phyloP scores from a whole-genome alignment of 768 basidiomycete species.

The Tephrocybe sp. region DNA sequence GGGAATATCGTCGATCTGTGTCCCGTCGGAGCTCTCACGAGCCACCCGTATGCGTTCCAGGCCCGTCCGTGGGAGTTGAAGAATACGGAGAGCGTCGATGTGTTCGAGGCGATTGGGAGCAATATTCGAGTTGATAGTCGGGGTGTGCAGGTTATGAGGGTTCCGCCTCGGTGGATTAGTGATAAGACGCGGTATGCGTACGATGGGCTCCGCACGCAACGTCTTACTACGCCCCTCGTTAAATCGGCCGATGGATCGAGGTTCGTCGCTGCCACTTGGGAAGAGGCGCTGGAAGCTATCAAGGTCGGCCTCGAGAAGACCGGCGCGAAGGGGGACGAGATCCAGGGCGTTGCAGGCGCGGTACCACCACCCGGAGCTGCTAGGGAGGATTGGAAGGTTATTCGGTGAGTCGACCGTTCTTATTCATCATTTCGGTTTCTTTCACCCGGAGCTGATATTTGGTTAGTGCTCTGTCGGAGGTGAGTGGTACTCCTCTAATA shows the following conservation, averaged over 20 bases:
- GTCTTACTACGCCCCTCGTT: slow-evolving; percentile 87
- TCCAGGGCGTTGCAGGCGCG: no score
- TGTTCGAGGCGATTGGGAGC: slow-evolving; percentile 91
- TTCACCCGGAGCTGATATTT: background rate
- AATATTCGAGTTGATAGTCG: slow-evolving; percentile 97
- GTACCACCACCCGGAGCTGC: slow-evolving; percentile 94
- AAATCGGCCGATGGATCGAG: slow-evolving; percentile 75
- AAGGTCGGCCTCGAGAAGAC: slow-evolving; percentile 73
- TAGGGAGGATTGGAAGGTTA: slow-evolving; percentile 98
- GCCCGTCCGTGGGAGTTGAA: slow-evolving; percentile 98
- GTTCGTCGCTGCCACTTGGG: slow-evolving; percentile 89
- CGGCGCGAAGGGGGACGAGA: slow-evolving; percentile 80
- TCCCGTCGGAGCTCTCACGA: slow-evolving; percentile 96
- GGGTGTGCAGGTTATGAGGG: slow-evolving; percentile 94
- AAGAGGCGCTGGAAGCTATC: slow-evolving; percentile 78
- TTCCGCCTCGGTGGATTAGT: slow-evolving; percentile 92
- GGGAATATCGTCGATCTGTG: slow-evolving; percentile 97
- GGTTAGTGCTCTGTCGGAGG: slow-evolving; percentile 83
- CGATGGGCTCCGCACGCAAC: slow-evolving; percentile 94
- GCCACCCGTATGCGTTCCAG: slow-evolving; percentile 97
- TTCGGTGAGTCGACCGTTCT: no score
- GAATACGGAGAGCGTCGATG: slow-evolving; percentile 95
- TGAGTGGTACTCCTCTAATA: slow-evolving; percentile 71
- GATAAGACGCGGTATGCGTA: slow-evolving; percentile 98
- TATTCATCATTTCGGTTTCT: background rate